These are phyloP conservation scores for Fusarium coicis DNA, from an alignment of 2,329 filamentous ascomycete species.

Conservation along the genomic window DNA sequence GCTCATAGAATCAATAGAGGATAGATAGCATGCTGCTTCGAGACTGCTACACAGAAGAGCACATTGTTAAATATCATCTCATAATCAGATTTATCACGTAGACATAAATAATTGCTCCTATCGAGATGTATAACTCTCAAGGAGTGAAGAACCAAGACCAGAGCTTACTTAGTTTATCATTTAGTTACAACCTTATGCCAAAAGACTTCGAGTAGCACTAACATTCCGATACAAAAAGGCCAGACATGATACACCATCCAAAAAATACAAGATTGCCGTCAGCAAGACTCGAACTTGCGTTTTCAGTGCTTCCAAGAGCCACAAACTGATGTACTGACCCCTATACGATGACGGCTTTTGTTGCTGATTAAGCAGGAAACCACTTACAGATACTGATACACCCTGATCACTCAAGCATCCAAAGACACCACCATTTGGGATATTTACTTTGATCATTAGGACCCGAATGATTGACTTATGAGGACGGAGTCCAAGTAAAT, in stretches of 20 bases:
- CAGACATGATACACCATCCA: not conserved
- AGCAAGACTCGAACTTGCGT: conserved; percentile 42
- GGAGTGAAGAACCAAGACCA: not conserved
- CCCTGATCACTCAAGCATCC: not conserved
- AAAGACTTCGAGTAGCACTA: not conserved
- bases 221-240: not conserved
- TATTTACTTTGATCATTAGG: not conserved
- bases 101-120: not conserved
- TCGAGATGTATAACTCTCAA: not conserved
- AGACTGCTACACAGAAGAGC: not conserved
- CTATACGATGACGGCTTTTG: conserved; percentile 40
- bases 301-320: conserved; percentile 27
- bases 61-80: too few species aligned
- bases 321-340: conserved; percentile 43
- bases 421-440: not conserved
- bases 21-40: not conserved
- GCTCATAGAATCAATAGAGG: not conserved
- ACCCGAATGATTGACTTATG: not conserved
- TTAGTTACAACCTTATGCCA: not conserved
- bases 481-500: too few species aligned
- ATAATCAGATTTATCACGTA: too few species aligned
- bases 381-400: not conserved
- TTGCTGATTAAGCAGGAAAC: not conserved
- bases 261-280: conserved; percentile 18
- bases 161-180: not conserved